phyloP scores from a whole-genome alignment of 805 yeast genomes.

The Sugiyamaella lignohabitans region DNA sequence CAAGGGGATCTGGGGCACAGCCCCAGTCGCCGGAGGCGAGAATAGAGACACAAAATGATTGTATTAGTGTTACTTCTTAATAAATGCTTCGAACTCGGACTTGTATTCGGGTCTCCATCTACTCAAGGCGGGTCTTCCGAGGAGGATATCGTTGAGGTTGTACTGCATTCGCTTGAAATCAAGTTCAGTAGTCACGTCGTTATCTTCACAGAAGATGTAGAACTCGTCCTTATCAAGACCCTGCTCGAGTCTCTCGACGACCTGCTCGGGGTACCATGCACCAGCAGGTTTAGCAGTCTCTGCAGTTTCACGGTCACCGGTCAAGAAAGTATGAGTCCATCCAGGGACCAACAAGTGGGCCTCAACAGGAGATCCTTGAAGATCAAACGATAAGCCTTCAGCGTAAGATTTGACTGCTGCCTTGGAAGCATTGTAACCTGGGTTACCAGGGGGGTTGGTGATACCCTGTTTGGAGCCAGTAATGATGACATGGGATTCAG shows the following conservation, averaged over 20 bases:
- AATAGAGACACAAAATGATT: no score
- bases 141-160: constrained; percentile 20
- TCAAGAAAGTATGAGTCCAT: constrained; percentile 25
- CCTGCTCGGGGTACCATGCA: constrained; percentile 28
- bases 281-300: constrained; percentile 22
- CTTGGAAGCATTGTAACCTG: constrained; percentile 51
- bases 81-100: constrained; percentile 6
- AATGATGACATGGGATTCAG: constrained; percentile 17
- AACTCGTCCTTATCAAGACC: constrained; percentile 19
- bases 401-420: constrained; percentile 46
- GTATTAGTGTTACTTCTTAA: no score
- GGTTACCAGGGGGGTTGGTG: constrained; percentile 44
- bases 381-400: constrained; percentile 25
- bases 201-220: constrained; percentile 26
- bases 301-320: constrained; percentile 19
- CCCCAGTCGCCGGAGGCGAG: no score
- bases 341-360: constrained; percentile 27
- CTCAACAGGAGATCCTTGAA: constrained; percentile 17
- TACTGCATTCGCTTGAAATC: constrained; percentile 24
- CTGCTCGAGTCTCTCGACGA: constrained; percentile 20
- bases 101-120: constrained; percentile 21
- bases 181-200: constrained; percentile 21
- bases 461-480: constrained; percentile 29
- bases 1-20: no score
- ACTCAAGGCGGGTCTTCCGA: constrained; percentile 22